Evolutionary conservation across 805 yeast genomes (phyloP).

Genomic region (Schwanniomyces yamadae): DNA sequence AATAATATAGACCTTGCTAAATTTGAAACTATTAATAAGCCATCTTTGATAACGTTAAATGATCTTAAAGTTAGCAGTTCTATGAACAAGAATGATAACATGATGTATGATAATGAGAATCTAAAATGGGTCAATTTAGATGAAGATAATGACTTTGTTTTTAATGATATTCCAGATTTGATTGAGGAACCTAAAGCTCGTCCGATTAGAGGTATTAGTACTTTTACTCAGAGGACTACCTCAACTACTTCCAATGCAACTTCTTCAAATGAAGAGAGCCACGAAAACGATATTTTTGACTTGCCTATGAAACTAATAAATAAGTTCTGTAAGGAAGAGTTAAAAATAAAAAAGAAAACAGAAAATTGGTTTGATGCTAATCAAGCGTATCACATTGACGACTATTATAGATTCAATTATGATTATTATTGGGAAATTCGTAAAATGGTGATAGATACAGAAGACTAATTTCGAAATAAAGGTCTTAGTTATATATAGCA

Average conservation of each 20-base stretch:
- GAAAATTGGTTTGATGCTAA: conserved; percentile 37
- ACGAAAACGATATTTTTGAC: conserved; percentile 23
- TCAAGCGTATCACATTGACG: conserved; percentile 22
- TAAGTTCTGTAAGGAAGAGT: conserved; percentile 35
- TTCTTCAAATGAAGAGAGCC: conserved; percentile 10
- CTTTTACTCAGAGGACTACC: conserved; percentile 36
- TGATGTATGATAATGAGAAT: conserved; percentile 59
- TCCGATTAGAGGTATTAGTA: conserved; percentile 29
- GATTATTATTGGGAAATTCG: conserved; percentile 45
- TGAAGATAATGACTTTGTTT: conserved; percentile 41
- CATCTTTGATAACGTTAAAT: conserved; percentile 35
- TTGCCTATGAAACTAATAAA: conserved; percentile 28
- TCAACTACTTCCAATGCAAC: conserved; percentile 27
- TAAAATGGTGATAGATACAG: conserved; percentile 40
- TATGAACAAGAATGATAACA: conserved; percentile 30
- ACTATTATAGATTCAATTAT: conserved; percentile 13
- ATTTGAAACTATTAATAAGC: conserved; percentile 46
- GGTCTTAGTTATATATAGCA: too few relatives aligned
- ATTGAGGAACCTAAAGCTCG: conserved; percentile 7
- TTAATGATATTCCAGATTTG: conserved; percentile 51
- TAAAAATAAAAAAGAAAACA: conserved; percentile 31
- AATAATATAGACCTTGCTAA: conserved; percentile 55
- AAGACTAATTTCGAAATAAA: conserved; percentile 7
- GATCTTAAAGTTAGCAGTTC: conserved; percentile 19
- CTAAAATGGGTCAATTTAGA: conserved; percentile 57